phyloP scores from a whole-genome alignment of 2,329 filamentous ascomycete species.

The Zasmidium citrigriseum region DNA sequence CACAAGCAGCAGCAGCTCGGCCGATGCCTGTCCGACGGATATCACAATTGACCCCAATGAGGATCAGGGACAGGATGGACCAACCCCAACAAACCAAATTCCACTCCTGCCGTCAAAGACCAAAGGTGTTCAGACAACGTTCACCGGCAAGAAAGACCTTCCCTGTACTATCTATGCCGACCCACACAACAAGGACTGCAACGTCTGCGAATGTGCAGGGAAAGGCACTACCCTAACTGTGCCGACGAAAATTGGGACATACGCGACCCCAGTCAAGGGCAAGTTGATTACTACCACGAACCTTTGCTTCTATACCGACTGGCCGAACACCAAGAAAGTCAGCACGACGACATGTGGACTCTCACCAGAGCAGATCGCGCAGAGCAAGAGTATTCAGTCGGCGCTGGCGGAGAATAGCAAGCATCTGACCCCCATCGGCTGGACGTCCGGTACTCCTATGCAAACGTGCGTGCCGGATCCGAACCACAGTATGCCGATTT shows the following conservation, averaged over 20 bases:
- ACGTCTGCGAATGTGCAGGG: neutral
- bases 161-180: neutral
- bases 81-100: neutral
- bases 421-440: neutral
- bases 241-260: neutral
- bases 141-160: neutral
- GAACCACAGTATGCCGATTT: neutral
- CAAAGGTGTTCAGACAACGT: no score
- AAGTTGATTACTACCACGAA: neutral
- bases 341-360: neutral
- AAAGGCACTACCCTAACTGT: neutral
- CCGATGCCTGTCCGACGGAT: neutral
- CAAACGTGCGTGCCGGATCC: neutral
- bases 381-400: neutral
- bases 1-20: neutral
- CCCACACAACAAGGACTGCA: neutral
- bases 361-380: neutral
- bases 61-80: conserved; percentile 9
- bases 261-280: neutral
- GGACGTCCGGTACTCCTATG: neutral
- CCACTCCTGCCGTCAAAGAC: neutral
- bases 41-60: neutral
- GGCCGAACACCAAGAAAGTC: neutral
- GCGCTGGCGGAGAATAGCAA: neutral
- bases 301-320: neutral